Evolutionary conservation across 768 basidiomycete species (phyloP).

Genomic region (Auricularia auricula-judae): DNA sequence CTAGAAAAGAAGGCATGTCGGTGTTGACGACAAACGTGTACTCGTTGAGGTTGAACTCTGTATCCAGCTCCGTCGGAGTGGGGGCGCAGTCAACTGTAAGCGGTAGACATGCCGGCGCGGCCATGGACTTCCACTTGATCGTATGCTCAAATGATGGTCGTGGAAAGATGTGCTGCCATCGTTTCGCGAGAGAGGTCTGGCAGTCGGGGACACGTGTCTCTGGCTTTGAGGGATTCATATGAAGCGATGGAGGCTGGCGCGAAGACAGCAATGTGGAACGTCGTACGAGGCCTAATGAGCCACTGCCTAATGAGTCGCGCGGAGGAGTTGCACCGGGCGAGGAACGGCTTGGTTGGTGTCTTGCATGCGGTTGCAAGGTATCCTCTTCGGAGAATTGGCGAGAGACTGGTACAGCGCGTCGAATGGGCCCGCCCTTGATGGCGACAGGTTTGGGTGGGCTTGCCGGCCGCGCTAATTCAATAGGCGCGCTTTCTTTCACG

Average conservation of each 20-base stretch:
- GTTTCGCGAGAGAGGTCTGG: constrained; percentile 64
- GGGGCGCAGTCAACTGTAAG: constrained; percentile 88
- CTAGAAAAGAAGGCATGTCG: constrained; percentile 80
- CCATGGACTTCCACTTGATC: constrained; percentile 84
- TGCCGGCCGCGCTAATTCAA: constrained; percentile 16
- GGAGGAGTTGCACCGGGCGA: background rate
- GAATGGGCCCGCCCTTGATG: constrained; percentile 16
- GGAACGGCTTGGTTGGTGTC: background rate
- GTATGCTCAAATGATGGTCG: constrained; percentile 66
- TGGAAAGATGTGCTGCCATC: constrained; percentile 86
- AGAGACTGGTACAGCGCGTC: background rate
- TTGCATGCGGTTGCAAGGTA: background rate
- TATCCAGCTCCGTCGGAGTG: constrained; percentile 57
- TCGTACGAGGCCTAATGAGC: background rate
- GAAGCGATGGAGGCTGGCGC: background rate
- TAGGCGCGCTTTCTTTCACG: background rate
- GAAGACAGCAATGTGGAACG: background rate
- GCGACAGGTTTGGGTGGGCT: constrained; percentile 33
- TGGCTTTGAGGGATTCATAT: constrained; percentile 54
- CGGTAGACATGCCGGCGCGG: constrained; percentile 79
- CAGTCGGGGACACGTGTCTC: constrained; percentile 44
- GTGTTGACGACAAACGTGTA: constrained; percentile 84
- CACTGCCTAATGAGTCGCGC: constrained; percentile 1
- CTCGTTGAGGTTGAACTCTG: constrained; percentile 68
- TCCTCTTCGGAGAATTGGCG: background rate